A percentile compares a stretch with the other conserved stretches of the same genome.
phyloP scores from a whole-genome alignment of 1,284 basidiomycete species.

The Moesziomyces sp. region DNA sequence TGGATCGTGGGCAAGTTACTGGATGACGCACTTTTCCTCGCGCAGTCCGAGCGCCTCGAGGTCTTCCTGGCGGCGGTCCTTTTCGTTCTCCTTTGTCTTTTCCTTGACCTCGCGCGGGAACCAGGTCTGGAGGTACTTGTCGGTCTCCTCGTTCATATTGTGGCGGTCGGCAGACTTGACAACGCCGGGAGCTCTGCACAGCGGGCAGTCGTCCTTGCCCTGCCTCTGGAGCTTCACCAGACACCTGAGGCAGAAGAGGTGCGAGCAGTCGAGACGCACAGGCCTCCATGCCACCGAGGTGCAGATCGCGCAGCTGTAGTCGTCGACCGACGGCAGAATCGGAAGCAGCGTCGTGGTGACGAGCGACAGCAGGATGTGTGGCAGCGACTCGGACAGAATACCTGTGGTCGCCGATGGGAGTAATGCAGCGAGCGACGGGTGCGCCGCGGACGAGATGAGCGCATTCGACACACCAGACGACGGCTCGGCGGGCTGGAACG shows the following conservation, averaged over 20 bases:
- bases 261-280: constrained; percentile 83
- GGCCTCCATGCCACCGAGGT: constrained; percentile 68
- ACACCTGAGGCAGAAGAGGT: constrained; percentile 91
- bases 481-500: constrained; percentile 18
- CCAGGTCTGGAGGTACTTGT: constrained; percentile 91
- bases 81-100: constrained; percentile 82
- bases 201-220: constrained; percentile 81
- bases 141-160: constrained; percentile 80
- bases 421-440: constrained; percentile 58
- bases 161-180: constrained; percentile 60
- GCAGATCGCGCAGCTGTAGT: constrained; percentile 72
- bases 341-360: constrained; percentile 86
- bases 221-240: constrained; percentile 93
- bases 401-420: constrained; percentile 58
- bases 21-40: constrained; percentile 60
- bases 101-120: constrained; percentile 85
- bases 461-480: constrained; percentile 21
- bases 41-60: constrained; percentile 74
- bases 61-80: constrained; percentile 80
- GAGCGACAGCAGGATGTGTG: constrained; percentile 83
- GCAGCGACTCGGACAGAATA: constrained; percentile 70
- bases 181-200: constrained; percentile 72
- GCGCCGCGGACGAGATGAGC: constrained; percentile 44
- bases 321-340: constrained; percentile 82
- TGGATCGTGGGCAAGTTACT: constrained; percentile 4